Percentiles rank a stretch among this genome's conserved stretches.
These are phyloP conservation scores for Heracleum sosnowskyi DNA, from an alignment of 129 eudicot genomes.

Conservation along the genomic window DNA sequence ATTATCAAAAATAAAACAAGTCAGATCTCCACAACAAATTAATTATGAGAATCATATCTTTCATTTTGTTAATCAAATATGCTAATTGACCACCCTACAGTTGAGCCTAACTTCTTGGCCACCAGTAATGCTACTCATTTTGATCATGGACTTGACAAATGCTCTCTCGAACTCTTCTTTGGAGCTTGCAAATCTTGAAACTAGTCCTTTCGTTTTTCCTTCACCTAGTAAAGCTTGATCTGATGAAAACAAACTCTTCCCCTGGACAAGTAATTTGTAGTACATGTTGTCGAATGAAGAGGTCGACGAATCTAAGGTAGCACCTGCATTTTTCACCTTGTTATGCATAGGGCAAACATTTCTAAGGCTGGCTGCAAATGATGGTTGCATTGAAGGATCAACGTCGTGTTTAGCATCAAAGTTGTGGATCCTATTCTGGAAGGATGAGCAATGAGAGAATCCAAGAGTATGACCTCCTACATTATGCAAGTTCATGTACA, in stretches of 20 bases:
- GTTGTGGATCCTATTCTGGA: constrained; percentile 65
- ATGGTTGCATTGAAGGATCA: constrained; percentile 54
- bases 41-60: neutral
- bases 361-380: constrained; percentile 56
- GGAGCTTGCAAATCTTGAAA: constrained; percentile 52
- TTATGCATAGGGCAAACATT: constrained; percentile 50
- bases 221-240: constrained; percentile 60
- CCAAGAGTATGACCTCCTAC: constrained; percentile 82
- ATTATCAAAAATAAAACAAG: neutral
- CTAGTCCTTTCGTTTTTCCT: constrained; percentile 52
- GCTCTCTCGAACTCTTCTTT: constrained; percentile 50
- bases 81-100: constrained; percentile 46
- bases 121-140: constrained; percentile 71
- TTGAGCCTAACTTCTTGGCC: constrained; percentile 64
- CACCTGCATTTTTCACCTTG: constrained; percentile 50
- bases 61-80: neutral
- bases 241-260: constrained; percentile 61
- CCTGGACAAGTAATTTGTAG: constrained; percentile 54
- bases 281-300: constrained; percentile 57
- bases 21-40: neutral
- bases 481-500: neutral
- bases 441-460: constrained; percentile 71
- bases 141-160: constrained; percentile 85
- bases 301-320: constrained; percentile 56
- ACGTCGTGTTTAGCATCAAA: constrained; percentile 34